A percentile compares a stretch with the other conserved stretches of the same genome.
phyloP scores from a whole-genome alignment of 257 asterid species.

The Verbascum thapsus region DNA sequence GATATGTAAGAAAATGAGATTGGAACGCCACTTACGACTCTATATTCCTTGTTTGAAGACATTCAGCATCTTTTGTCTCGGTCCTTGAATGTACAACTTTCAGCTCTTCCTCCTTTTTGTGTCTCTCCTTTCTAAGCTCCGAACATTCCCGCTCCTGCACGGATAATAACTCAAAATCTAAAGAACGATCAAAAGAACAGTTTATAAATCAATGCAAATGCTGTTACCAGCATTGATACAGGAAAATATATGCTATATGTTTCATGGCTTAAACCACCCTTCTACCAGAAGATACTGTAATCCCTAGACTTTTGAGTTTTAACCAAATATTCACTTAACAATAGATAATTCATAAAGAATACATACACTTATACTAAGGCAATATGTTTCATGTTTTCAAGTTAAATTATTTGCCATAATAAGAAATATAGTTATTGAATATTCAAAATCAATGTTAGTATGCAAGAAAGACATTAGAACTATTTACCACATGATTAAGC shows the following conservation, averaged over 20 bases:
- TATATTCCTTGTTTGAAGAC: slow-evolving; percentile 34
- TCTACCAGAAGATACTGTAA: background rate
- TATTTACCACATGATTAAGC: slow-evolving; percentile 58
- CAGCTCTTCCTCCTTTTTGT: slow-evolving; percentile 56
- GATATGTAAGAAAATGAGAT: background rate
- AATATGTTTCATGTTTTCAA: slow-evolving; percentile 2
- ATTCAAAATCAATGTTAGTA: background rate
- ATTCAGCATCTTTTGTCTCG: slow-evolving; percentile 47
- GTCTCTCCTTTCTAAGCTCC: slow-evolving; percentile 55
- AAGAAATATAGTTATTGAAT: background rate
- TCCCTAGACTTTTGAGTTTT: slow-evolving; percentile 1
- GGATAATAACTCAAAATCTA: slow-evolving; percentile 25
- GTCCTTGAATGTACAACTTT: slow-evolving; percentile 37
- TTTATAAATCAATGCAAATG: background rate
- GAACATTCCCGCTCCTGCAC: slow-evolving; percentile 74
- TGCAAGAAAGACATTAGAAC: background rate
- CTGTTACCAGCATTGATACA: slow-evolving; percentile 4
- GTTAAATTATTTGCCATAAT: background rate
- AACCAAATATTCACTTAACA: slow-evolving; percentile 10
- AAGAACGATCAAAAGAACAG: background rate
- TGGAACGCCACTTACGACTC: slow-evolving; percentile 49
- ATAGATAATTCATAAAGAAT: background rate
- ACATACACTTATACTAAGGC: background rate
- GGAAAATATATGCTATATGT: background rate
- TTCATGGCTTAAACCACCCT: background rate